Conservation (phyloP, 306 rosid species). For the Quercus berberidifolia region DNA sequence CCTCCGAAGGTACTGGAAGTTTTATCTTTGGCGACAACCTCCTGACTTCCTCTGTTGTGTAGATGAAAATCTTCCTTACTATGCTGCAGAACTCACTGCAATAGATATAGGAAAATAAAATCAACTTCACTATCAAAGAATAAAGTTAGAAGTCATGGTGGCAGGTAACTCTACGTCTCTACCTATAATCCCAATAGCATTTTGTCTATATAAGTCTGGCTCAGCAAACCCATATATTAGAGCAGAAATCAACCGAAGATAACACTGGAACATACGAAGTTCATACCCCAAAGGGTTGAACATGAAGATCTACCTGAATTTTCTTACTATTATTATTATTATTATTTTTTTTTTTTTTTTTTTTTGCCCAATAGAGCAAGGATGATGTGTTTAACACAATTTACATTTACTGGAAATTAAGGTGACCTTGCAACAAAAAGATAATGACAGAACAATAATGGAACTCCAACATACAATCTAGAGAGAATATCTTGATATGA, state of each 20-base stretch:
- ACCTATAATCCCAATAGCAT: not conserved
- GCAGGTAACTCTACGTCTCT: not conserved
- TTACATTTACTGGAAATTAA: not conserved
- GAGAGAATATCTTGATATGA: not conserved
- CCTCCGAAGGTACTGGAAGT: constrained; percentile 50
- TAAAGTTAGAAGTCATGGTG: not conserved
- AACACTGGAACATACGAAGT: not conserved
- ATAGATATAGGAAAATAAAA: not conserved
- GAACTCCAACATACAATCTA: not conserved
- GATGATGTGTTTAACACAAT: not conserved
- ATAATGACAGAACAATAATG: not conserved
- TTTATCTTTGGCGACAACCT: constrained; percentile 80
- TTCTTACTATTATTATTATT: not conserved
- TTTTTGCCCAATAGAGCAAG: not conserved
- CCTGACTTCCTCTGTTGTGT: constrained; percentile 87
- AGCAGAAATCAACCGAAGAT: not conserved
- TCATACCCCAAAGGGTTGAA: not conserved
- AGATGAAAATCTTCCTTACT: constrained; percentile 90
- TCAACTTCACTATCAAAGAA: not conserved
- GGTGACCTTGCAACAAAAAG: not conserved
- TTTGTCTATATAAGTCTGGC: not conserved
- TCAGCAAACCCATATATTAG: not conserved
- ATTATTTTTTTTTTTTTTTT: not conserved
- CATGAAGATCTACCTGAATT: not conserved
- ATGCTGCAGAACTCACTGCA: constrained; percentile 93